Percentiles rank a stretch among this genome's conserved stretches.
phyloP scores from a whole-genome alignment of 768 basidiomycete species.

The Tephrocybe sp. region DNA sequence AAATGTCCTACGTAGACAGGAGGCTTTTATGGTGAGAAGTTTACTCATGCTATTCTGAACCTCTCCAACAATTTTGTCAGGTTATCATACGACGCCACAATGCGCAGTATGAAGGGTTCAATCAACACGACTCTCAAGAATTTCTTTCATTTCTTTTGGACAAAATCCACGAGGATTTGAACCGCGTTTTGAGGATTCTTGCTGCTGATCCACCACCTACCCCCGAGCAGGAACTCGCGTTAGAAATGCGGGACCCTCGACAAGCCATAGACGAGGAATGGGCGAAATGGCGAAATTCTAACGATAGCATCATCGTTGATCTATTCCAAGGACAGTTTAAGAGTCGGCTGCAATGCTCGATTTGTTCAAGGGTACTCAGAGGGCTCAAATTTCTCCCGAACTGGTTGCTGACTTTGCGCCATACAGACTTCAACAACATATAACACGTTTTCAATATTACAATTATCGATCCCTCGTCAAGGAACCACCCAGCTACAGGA shows the following conservation, averaged over 20 bases:
- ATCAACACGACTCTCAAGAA: conserved; percentile 98
- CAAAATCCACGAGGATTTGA: conserved; percentile 87
- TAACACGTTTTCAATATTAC: conserved; percentile 94
- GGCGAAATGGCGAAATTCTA: conserved; percentile 84
- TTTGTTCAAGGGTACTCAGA: conserved; percentile 79
- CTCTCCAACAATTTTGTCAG: background rate
- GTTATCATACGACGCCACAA: conserved; percentile 1
- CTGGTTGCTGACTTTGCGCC: conserved; percentile 3
- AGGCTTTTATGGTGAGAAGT: conserved; percentile 76
- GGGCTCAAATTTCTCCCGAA: conserved; percentile 16
- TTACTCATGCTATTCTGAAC: conserved; percentile 42
- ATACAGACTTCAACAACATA: conserved; percentile 93
- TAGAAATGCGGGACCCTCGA: conserved; percentile 73
- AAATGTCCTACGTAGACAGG: conserved; percentile 64
- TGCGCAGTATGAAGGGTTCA: conserved; percentile 74
- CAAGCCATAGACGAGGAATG: conserved; percentile 90
- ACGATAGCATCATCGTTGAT: conserved; percentile 94
- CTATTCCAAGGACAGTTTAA: conserved; percentile 98
- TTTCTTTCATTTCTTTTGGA: conserved; percentile 94
- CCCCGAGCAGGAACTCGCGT: conserved; percentile 81
- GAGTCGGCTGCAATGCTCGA: conserved; percentile 85
- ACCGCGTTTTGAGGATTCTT: conserved; percentile 78
- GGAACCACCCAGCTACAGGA: conserved; percentile 70
- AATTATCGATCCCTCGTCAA: conserved; percentile 80
- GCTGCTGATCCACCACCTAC: conserved; percentile 54